Percentiles rank a stretch among this genome's conserved stretches.
phyloP scores from a whole-genome alignment of 345 rosid species.

The Linum tenue region DNA sequence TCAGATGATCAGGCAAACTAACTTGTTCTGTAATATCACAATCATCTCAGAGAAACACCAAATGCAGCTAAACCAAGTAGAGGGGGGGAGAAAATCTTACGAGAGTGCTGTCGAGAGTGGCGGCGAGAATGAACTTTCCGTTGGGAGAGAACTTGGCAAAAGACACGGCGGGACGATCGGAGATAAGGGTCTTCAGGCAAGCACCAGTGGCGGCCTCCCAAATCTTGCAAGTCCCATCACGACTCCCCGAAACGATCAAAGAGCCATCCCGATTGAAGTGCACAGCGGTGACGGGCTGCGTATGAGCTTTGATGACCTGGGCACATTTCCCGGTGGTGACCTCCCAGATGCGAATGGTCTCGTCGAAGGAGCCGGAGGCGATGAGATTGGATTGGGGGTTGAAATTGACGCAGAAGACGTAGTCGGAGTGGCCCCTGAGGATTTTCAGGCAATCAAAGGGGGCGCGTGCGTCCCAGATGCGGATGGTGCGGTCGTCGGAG shows the following conservation, averaged over 20 bases:
- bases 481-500: conserved; percentile 83
- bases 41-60: not conserved
- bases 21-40: not conserved
- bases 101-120: conserved; percentile 77
- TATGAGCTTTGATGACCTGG: conserved; percentile 55
- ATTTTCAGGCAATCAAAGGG: conserved; percentile 81
- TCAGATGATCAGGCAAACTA: not conserved
- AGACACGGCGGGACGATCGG: conserved; percentile 69
- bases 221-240: conserved; percentile 83
- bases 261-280: conserved; percentile 92
- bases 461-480: conserved; percentile 86
- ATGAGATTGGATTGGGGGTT: conserved; percentile 77
- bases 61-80: not conserved
- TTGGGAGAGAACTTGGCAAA: conserved; percentile 91
- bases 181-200: conserved; percentile 70
- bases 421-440: conserved; percentile 63
- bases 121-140: conserved; percentile 81
- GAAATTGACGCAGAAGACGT: conserved; percentile 88
- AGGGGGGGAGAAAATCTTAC: conserved; percentile 30
- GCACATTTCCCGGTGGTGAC: conserved; percentile 75
- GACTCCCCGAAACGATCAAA: conserved; percentile 81
- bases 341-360: conserved; percentile 86
- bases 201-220: conserved; percentile 80
- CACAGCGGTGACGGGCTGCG: conserved; percentile 71
- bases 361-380: conserved; percentile 82